These are phyloP conservation scores for Euphorbia schlechtendalii DNA, from an alignment of 441 rosid species.

Conservation along the genomic window DNA sequence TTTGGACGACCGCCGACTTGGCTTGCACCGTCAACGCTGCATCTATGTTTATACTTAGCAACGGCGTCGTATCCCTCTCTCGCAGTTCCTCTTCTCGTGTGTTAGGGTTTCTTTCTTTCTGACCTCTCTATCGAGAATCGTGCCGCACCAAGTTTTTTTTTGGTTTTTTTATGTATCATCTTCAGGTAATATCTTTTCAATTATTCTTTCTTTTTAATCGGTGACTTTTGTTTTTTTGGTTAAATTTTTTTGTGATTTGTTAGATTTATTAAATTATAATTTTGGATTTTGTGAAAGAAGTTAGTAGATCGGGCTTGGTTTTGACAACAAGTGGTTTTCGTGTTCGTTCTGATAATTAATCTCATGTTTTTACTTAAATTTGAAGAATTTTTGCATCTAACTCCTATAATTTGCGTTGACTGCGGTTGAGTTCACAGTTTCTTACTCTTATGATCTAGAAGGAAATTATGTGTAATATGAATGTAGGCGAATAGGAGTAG, in stretches of 20 bases:
- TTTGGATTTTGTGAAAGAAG: conserved; percentile 10
- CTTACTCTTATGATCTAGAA: neutral
- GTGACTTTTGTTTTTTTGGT: neutral
- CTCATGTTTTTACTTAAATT: conserved; percentile 13
- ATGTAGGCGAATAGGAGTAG: too few species aligned
- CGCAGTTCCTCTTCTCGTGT: conserved; percentile 25
- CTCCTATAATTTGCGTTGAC: neutral
- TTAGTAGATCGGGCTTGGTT: conserved; percentile 27
- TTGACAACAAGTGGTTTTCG: neutral
- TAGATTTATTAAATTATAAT: neutral
- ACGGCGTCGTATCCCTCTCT: conserved; percentile 33
- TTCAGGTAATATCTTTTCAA: conserved; percentile 13
- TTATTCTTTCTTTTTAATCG: neutral
- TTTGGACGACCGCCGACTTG: conserved; percentile 41
- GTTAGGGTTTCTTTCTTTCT: conserved; percentile 40
- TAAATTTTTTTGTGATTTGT: neutral
- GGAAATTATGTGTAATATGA: neutral
- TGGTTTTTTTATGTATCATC: neutral
- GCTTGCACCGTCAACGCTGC: conserved; percentile 25
- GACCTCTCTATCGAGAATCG: neutral
- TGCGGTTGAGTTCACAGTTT: neutral
- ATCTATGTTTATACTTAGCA: neutral
- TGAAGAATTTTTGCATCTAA: neutral
- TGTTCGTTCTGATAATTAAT: conserved; percentile 9
- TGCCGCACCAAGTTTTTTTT: neutral